A percentile compares a stretch with the other conserved stretches of the same genome.
Evolutionary conservation across 1,284 basidiomycete genomes (phyloP).

Genomic region (Cutaneotrichosporon mucoides): DNA sequence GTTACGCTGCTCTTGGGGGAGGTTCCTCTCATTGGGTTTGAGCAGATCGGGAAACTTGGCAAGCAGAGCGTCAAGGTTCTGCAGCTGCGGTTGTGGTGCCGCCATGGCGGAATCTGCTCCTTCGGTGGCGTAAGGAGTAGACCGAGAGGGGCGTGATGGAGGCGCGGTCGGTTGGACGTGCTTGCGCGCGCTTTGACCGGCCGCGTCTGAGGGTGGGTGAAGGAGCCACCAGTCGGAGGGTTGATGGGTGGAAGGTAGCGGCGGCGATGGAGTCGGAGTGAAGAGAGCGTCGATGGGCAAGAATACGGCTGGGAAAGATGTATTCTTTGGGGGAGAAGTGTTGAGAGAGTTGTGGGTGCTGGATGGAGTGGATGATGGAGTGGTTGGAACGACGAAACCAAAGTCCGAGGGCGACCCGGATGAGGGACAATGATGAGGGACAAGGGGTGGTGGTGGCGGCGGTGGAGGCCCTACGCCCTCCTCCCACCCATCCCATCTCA

Average conservation of each 20-base stretch:
- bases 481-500: neutral
- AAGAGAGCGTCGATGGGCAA: neutral
- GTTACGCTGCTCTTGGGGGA: constrained; percentile 30
- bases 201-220: neutral
- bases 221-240: no score
- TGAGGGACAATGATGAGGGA: neutral
- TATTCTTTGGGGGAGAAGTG: neutral
- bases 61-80: constrained; percentile 19
- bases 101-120: neutral
- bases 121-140: neutral
- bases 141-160: neutral
- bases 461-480: neutral
- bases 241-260: neutral
- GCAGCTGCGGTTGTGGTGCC: neutral
- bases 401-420: neutral
- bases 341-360: neutral
- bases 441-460: neutral
- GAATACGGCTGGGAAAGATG: neutral
- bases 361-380: neutral
- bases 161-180: neutral
- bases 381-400: neutral
- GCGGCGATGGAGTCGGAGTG: neutral
- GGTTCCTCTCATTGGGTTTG: constrained; percentile 25
- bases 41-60: constrained; percentile 28
- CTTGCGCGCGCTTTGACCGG: neutral